phyloP scores from a whole-genome alignment of 2,329 filamentous ascomycete genomes.

The Aspergillus fijiensis region DNA sequence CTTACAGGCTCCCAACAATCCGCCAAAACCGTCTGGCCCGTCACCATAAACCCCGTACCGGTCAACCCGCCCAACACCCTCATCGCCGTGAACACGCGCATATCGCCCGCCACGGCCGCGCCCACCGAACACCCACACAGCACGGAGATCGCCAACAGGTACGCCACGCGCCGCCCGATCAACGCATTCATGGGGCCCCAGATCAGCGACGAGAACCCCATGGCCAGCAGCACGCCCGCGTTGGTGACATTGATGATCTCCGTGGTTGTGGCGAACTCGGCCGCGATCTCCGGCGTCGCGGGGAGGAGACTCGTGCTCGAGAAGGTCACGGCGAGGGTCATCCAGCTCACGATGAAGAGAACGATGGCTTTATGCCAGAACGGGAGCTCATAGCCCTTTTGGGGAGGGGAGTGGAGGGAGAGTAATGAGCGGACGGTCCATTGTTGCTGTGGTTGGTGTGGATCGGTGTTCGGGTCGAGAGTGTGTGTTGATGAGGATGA shows the following conservation, averaged over 20 bases:
- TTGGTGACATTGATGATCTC: constrained; percentile 40
- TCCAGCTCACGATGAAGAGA: constrained; percentile 44
- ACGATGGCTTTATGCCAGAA: constrained; percentile 44
- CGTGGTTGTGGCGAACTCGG: constrained; percentile 36
- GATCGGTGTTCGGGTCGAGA: neutral
- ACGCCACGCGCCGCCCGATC: constrained; percentile 31
- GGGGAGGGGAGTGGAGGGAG: neutral
- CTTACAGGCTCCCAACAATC: constrained; percentile 41
- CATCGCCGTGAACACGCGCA: constrained; percentile 39
- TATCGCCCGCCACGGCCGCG: constrained; percentile 31
- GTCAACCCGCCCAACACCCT: constrained; percentile 37
- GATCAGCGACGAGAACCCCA: constrained; percentile 40
- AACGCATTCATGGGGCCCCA: constrained; percentile 36
- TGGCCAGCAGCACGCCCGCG: constrained; percentile 38
- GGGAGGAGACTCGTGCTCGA: constrained; percentile 45
- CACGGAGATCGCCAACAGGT: constrained; percentile 36
- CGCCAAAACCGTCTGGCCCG: constrained; percentile 40
- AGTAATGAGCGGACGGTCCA: neutral
- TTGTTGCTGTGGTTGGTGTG: neutral
- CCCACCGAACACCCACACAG: constrained; percentile 34
- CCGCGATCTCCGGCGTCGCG: constrained; percentile 42
- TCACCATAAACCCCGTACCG: constrained; percentile 42
- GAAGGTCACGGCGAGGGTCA: constrained; percentile 43
- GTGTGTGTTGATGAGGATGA: constrained; percentile 5
- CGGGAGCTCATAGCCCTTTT: constrained; percentile 27